A percentile compares a stretch with the other conserved stretches of the same genome.
Evolutionary conservation across 441 rosid species (phyloP).

Genomic region (Populus hybrid): DNA sequence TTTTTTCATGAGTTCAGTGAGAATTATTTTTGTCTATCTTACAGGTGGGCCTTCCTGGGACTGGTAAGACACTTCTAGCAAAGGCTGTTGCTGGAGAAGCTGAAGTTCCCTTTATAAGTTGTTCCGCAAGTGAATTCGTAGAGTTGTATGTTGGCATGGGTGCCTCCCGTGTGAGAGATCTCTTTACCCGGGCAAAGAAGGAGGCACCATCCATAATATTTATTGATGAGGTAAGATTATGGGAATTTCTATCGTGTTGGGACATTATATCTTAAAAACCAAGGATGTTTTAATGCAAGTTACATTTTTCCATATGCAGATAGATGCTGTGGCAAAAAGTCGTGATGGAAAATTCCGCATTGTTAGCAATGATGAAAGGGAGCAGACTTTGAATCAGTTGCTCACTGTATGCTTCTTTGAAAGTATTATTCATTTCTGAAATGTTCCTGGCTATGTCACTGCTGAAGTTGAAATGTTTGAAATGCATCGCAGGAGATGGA

Average conservation of each 20-base stretch:
- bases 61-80: conserved; percentile 96
- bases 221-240: conserved; percentile 70
- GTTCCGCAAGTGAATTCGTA: conserved; percentile 98
- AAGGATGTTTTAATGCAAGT: conserved; percentile 11
- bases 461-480: conserved; percentile 17
- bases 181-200: conserved; percentile 93
- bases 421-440: conserved; percentile 10
- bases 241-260: not conserved
- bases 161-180: conserved; percentile 94
- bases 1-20: conserved; percentile 8
- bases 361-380: conserved; percentile 92
- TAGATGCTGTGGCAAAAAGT: conserved; percentile 99
- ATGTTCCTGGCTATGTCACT: not conserved
- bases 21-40: conserved; percentile 20
- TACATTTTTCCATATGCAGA: conserved; percentile 42
- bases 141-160: conserved; percentile 99
- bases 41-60: conserved; percentile 99
- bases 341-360: conserved; percentile 89
- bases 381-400: conserved; percentile 96
- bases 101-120: conserved; percentile 92
- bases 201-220: conserved; percentile 39
- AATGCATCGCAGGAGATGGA: conserved; percentile 83
- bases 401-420: too few relatives aligned
- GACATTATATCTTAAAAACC: not conserved
- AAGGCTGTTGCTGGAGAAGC: conserved; percentile 99